Percentiles rank a stretch among this genome's conserved stretches.
phyloP scores from a whole-genome alignment of 306 rosid genomes.

The Ammopiptanthus mongolicus region DNA sequence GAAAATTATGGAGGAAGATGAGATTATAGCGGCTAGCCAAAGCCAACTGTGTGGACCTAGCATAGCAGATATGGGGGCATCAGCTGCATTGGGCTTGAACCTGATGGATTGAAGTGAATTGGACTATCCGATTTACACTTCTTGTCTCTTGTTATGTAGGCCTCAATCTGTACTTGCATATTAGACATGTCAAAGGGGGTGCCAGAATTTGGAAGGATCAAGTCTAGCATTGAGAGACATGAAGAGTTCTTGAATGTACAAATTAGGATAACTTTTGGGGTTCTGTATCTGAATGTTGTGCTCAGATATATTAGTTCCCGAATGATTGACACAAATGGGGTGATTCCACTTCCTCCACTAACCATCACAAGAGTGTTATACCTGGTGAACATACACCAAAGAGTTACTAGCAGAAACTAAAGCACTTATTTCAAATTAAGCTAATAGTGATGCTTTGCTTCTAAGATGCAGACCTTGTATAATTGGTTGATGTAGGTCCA shows the following conservation, averaged over 20 bases:
- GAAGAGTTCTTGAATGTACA: conserved; percentile 45
- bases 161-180: conserved; percentile 47
- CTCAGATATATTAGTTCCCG: conserved; percentile 38
- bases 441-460: neutral
- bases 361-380: conserved; percentile 56
- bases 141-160: conserved; percentile 57
- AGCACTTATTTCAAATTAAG: neutral
- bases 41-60: conserved; percentile 63
- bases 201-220: conserved; percentile 48
- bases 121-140: conserved; percentile 8
- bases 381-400: conserved; percentile 19
- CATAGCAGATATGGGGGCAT: conserved; percentile 39
- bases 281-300: conserved; percentile 18
- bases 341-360: conserved; percentile 80
- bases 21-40: conserved; percentile 56
- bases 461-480: conserved; percentile 36
- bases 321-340: conserved; percentile 68
- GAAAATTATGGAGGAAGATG: conserved; percentile 51
- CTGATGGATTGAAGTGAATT: conserved; percentile 16
- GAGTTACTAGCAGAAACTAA: neutral
- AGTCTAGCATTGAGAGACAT: conserved; percentile 51
- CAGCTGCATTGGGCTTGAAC: conserved; percentile 47
- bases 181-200: conserved; percentile 30
- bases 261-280: conserved; percentile 46
- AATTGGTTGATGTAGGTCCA: conserved; percentile 52